A percentile compares a stretch with the other conserved stretches of the same genome.
Evolutionary conservation across 202 grass and related monocot species (phyloP).

Genomic region (Miscanthus sacchariflorus): DNA sequence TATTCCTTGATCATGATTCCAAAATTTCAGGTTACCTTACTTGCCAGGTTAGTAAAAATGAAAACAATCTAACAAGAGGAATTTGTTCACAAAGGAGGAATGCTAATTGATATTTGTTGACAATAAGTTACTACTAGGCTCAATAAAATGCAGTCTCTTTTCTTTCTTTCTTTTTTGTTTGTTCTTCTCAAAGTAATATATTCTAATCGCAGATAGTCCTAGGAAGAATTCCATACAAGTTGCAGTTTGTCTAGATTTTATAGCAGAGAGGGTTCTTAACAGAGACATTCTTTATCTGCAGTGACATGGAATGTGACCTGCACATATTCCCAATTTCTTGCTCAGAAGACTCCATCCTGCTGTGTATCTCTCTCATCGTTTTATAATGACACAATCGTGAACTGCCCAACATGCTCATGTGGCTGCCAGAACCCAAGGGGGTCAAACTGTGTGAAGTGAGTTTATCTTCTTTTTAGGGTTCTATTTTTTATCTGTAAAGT

Average conservation of each 20-base stretch:
- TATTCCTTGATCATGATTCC: too few species aligned
- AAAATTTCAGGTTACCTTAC: not conserved
- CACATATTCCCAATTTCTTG: constrained; percentile 97
- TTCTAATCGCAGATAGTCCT: constrained; percentile 30
- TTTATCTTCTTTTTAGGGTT: constrained; percentile 31
- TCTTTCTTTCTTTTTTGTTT: not conserved
- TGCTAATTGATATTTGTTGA: constrained; percentile 23
- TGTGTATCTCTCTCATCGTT: constrained; percentile 99
- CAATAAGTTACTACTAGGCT: not conserved
- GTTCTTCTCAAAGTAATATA: constrained; percentile 5
- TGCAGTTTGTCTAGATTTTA: constrained; percentile 12
- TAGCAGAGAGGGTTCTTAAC: constrained; percentile 32
- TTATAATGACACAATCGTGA: constrained; percentile 96
- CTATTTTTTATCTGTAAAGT: constrained; percentile 35
- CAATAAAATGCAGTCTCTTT: constrained; percentile 11
- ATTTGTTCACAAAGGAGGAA: constrained; percentile 26
- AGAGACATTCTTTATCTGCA: constrained; percentile 52
- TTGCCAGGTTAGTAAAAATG: constrained; percentile 25
- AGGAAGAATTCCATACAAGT: not conserved
- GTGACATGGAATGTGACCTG: constrained; percentile 99
- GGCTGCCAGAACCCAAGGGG: constrained; percentile 75
- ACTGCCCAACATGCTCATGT: constrained; percentile 95
- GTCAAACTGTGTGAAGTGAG: constrained; percentile 94
- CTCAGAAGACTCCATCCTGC: constrained; percentile 93
- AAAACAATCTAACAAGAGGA: constrained; percentile 18